Percentiles rank a stretch among this genome's conserved stretches.
These are phyloP conservation scores for Fomitopsis schrenkii DNA, from an alignment of 1,284 basidiomycete species.

Conservation along the genomic window DNA sequence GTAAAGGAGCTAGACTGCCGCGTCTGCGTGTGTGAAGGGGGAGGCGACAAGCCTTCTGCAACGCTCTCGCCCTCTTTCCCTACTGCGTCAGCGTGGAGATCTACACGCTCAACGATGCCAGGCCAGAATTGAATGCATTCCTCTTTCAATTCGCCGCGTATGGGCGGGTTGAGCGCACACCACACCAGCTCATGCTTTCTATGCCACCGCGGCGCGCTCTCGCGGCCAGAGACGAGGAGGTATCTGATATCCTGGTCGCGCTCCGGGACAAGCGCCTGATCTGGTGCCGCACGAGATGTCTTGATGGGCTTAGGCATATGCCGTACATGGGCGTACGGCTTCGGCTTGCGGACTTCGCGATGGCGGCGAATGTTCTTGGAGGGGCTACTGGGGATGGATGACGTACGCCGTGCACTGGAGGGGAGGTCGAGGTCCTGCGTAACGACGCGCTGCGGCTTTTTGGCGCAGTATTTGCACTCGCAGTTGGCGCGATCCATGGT, in stretches of 20 bases:
- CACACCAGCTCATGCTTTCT: conserved; percentile 72
- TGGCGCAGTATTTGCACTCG: conserved; percentile 76
- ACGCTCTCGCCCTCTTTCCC: neutral
- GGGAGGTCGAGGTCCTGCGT: conserved; percentile 49
- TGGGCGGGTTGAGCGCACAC: conserved; percentile 55
- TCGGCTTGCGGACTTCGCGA: conserved; percentile 22
- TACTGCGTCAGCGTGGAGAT: conserved; percentile 36
- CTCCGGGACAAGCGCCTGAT: conserved; percentile 49
- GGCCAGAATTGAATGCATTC: conserved; percentile 67
- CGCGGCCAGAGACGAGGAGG: conserved; percentile 35
- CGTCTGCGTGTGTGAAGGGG: neutral
- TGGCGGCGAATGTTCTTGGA: conserved; percentile 5
- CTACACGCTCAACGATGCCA: conserved; percentile 56
- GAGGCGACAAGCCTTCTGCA: neutral
- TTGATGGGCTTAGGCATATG: conserved; percentile 40
- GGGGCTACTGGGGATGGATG: conserved; percentile 8
- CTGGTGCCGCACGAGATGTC: conserved; percentile 34
- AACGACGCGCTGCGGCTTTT: conserved; percentile 63
- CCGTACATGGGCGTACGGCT: conserved; percentile 55
- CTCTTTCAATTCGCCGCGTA: conserved; percentile 34
- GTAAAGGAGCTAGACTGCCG: neutral
- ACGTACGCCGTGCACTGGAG: conserved; percentile 7
- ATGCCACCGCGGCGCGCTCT: conserved; percentile 50
- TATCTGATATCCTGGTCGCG: conserved; percentile 57
- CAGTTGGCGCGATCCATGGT: conserved; percentile 49